These are phyloP conservation scores for Truncatella angustata DNA, from an alignment of 2,329 filamentous ascomycete species.

Conservation along the genomic window DNA sequence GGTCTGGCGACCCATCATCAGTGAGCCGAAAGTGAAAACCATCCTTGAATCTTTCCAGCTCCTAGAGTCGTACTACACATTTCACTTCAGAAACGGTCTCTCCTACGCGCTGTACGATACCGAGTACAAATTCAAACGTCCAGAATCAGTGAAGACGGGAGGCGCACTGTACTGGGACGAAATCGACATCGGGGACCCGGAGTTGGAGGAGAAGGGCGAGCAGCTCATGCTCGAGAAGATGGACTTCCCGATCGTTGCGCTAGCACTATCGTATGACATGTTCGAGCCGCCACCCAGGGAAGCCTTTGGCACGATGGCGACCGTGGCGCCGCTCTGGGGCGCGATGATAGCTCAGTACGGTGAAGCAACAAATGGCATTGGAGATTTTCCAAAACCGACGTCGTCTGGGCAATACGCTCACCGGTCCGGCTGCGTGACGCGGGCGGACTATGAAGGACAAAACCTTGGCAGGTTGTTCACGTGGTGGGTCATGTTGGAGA, in stretches of 20 bases:
- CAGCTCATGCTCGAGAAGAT: constrained; percentile 17
- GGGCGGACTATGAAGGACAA: constrained; percentile 15
- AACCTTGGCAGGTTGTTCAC: constrained; percentile 12
- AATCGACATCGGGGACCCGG: constrained; percentile 19
- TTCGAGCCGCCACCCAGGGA: constrained; percentile 15
- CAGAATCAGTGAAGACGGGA: constrained; percentile 17
- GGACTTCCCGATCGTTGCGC: constrained; percentile 20
- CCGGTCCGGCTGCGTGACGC: constrained; percentile 19
- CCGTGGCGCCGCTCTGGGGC: constrained; percentile 12
- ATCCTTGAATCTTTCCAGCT: not conserved
- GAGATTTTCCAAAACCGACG: constrained; percentile 15
- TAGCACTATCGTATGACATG: constrained; percentile 20
- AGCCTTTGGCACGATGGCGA: constrained; percentile 6
- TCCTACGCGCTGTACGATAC: constrained; percentile 23
- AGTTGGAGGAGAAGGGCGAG: constrained; percentile 12
- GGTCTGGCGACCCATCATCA: constrained; percentile 7
- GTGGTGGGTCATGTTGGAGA: constrained; percentile 3
- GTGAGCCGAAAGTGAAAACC: constrained; percentile 8
- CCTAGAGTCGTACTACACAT: not conserved
- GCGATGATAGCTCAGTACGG: not conserved
- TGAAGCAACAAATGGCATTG: not conserved
- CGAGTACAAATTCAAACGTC: constrained; percentile 19
- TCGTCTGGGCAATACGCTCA: constrained; percentile 18
- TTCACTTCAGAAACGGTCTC: constrained; percentile 18
- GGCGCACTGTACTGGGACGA: constrained; percentile 23